Base-by-base conservation (phyloP, 441 rosid genomes). In the Adansonia madagascariensis region DNA sequence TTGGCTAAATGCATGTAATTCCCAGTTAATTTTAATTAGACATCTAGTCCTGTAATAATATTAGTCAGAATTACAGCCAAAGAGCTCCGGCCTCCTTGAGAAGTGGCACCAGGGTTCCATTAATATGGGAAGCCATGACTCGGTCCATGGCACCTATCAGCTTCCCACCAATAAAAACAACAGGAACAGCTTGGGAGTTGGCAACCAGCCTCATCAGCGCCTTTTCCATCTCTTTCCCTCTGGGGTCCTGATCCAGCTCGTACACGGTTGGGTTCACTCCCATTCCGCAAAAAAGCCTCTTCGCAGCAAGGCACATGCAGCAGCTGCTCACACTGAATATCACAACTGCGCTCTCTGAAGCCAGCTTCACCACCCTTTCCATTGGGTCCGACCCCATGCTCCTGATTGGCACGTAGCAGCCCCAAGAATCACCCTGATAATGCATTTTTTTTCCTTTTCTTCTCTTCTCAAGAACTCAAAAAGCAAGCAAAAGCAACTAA, bases 71-170 rank as follows among this genome's bases (percentile, higher is more conserved):
- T 84, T 77, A 89, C 65, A 90, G 94, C 94, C 94, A 90, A 8
- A 90, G 91, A 57, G 94, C 94, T 8, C 91, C 94, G 52, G 93
- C 93, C 43, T 90, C 91, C 82, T 90, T 90, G 47, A 90, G 91
- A 15, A 90, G 90, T 27, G 94, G 94, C 47, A 90, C 91, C 18
- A 90, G 75, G 57, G 87, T 75, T 44, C 94, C 94, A 72, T 87
- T 90, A 66, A 90, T 90, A 68, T 90, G 94, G 24, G 86, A 84
- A 10, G 85, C 89, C 91, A 90, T 88, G 78, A 90, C 94, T 72
- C 88, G 59, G 66, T 90, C 94, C 89, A 88, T 90, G 74, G 87
- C 74, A 0, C 93, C 93, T 27, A 90, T 77, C 7, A 90, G 79
- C 79, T 86, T 88, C 73, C 92, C 94, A 3, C 94, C 94, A 20